Evolutionary conservation across 805 yeast species (phyloP), one percentile per base, ranked within the genome.

Genomic region (Danielia oregonensis): DNA sequence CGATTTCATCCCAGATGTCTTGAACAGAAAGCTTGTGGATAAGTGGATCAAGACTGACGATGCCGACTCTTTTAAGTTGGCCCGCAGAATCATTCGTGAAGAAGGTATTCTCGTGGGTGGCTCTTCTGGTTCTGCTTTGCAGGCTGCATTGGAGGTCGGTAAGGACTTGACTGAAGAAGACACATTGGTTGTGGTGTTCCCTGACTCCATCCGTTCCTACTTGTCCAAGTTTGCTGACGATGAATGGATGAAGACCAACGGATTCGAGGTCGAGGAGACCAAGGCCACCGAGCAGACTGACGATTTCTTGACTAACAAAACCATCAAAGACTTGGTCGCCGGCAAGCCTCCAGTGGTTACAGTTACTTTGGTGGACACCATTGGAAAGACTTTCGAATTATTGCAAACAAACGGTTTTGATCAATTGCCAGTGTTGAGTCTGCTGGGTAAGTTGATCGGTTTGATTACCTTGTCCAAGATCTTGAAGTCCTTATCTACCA

Each of bases 21-120:
- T 86, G 57, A 68, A 80, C 52, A 74, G 93, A 61, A 49, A 59
- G 11, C 58, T 63, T 33, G 81, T 86, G 17, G 93, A 86, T 59
- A 64, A 70, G 43, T 86, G 95, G 95, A 74, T 81, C 69, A 86
- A 86, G 69, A 85, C 94, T 27, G 88, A 83, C 46, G 95, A 86
- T 57, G 73, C 78, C 39, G 88, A 82, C 44, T 76, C 91, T 25
- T 86, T 86, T 68, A 69, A 76, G 37, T 76, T 82, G 49, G 91
- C 95, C 24, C 74, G 95, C 67, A 79, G 87, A 63, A 70, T 86
- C 45, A 86, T 86, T 49, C 67, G 79, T 33, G 89, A 84, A 55
- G 95, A 86, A 63, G 95, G 95, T 59, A 77, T 86, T 36, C 68
- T 86, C 33, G 87, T 86, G 32, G 95, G 95, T 55, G 95, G 95